Base-by-base conservation (phyloP, 257 asterid species). In the Scutellaria barbata region DNA sequence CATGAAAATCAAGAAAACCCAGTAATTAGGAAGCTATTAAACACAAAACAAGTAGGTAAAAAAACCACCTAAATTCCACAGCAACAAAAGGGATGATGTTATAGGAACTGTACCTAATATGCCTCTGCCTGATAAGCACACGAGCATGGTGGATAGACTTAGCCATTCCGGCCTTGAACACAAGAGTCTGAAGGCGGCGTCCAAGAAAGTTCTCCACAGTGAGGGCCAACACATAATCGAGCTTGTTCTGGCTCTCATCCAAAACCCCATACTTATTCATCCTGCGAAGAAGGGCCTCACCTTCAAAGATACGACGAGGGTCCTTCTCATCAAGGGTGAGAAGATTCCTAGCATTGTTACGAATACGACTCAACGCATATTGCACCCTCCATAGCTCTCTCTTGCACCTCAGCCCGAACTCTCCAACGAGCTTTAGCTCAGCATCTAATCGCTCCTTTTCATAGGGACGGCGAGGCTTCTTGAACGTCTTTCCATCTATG, bases 381-480 rank as follows among this genome's bases (percentile, higher is more conserved):
- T 88, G 89, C 39, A 85, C 89, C 70, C 90, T 85, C 95, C 85
- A 88, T 8, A 87, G 88, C 81, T 87, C 89, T 42, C 94, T 87
- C 83, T 87, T 87, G 86, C 85, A 81, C 48, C 88, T 63, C 13
- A 85, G 82, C 17, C 95, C 91, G 35, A 85, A 88, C 48, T 85
- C 91, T 37, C 95, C 95, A 17, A 88, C 88, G n/a, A 85, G 91
- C 83, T 73, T 84, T 73, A 88, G 74, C 81, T 85, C 89, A 33
- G 95, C 87, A 68, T 88, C 95, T 76, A 88, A 72, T 3, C 89
- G 83, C 83, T 88, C 93, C 89, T 87, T 87, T 64, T 87, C 90
- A 22, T 83, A 87, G 0, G 95, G 95, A 1, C 89, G 79, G 0
- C 87, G 84, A 41, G 94, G 89, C 85, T 87, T 87, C 81, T 87